A percentile compares a stretch with the other conserved stretches of the same genome.
Conservation (phyloP, 1,284 basidiomycete genomes). For the Heterobasidion annosum region DNA sequence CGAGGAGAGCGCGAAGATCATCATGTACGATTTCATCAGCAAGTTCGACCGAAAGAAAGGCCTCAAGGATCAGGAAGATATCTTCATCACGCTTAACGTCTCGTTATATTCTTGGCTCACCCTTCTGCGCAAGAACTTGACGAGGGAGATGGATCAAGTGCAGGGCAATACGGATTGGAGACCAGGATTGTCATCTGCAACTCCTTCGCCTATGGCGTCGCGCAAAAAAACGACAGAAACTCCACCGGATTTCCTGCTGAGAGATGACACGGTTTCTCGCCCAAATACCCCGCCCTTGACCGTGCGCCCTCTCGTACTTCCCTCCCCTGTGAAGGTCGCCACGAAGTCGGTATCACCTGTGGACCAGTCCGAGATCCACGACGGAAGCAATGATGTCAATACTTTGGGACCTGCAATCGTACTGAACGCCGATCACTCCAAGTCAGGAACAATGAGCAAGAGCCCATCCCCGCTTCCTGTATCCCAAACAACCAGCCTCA, state of each 20-base stretch:
- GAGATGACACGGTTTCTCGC: neutral
- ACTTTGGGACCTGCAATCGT: neutral
- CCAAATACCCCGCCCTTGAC: neutral
- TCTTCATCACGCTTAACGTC: constrained; percentile 77
- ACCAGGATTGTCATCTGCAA: constrained; percentile 5
- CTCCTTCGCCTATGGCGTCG: constrained; percentile 6
- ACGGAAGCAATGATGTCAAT: neutral
- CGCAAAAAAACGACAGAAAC: constrained; percentile 15
- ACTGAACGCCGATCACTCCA: neutral
- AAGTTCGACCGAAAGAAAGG: constrained; percentile 48
- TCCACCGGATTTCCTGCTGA: constrained; percentile 3
- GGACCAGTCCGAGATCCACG: neutral
- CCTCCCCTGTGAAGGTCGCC: neutral
- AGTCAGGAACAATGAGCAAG: neutral
- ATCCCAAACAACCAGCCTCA: neutral
- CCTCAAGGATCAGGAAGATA: constrained; percentile 53
- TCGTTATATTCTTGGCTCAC: constrained; percentile 75
- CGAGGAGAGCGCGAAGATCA: constrained; percentile 27
- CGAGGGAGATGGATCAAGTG: constrained; percentile 68
- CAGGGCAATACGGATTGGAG: constrained; percentile 45
- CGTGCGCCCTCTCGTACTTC: neutral
- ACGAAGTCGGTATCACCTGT: neutral
- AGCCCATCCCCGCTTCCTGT: neutral
- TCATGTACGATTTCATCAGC: constrained; percentile 69
- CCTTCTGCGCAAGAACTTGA: constrained; percentile 60